A percentile compares a stretch with the other conserved stretches of the same genome.
Evolutionary conservation across 2,329 filamentous ascomycete genomes (phyloP).

Genomic region (Sporothrix variecibatus): DNA sequence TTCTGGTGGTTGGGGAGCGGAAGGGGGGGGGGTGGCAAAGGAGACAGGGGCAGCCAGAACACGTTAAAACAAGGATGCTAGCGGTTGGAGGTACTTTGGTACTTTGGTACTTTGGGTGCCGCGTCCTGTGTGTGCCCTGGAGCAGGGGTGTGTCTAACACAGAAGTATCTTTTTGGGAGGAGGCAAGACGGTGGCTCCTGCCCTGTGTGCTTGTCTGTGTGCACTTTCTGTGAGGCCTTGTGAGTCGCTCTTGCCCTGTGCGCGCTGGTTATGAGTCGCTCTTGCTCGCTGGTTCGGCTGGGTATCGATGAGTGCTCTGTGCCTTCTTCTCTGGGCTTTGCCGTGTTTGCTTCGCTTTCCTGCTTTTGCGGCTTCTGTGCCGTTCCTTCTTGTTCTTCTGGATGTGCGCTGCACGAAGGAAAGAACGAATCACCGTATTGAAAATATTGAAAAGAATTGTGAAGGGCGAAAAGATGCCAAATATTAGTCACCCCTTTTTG

Average conservation of each 20-base stretch:
- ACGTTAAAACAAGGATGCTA: slow-evolving; percentile 29
- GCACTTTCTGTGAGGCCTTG: not conserved
- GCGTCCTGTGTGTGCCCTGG: slow-evolving; percentile 18
- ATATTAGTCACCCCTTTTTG: slow-evolving; percentile 30
- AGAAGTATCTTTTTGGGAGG: slow-evolving; percentile 26
- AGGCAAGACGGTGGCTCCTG: not conserved
- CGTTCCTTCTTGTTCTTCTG: slow-evolving; percentile 12
- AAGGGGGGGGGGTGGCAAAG: slow-evolving; percentile 8
- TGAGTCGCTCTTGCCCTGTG: not conserved
- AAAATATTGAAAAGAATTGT: not conserved
- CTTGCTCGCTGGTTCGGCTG: not conserved
- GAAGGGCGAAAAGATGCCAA: not conserved
- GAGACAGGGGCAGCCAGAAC: not conserved
- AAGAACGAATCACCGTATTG: not conserved
- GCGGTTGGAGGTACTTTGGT: slow-evolving; percentile 23
- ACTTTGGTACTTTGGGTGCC: slow-evolving; percentile 23
- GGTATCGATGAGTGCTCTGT: not conserved
- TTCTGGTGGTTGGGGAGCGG: slow-evolving; percentile 7
- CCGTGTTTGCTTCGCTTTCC: slow-evolving; percentile 7
- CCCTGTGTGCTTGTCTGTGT: not conserved
- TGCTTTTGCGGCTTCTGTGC: not conserved
- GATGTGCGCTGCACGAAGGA: not conserved
- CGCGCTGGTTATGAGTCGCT: not conserved
- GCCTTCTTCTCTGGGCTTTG: slow-evolving; percentile 5
- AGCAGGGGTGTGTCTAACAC: slow-evolving; percentile 32